A percentile compares a stretch with the other conserved stretches of the same genome.
Evolutionary conservation across 176 grass and related monocot genomes (phyloP).

Genomic region (Oryza australiensis): DNA sequence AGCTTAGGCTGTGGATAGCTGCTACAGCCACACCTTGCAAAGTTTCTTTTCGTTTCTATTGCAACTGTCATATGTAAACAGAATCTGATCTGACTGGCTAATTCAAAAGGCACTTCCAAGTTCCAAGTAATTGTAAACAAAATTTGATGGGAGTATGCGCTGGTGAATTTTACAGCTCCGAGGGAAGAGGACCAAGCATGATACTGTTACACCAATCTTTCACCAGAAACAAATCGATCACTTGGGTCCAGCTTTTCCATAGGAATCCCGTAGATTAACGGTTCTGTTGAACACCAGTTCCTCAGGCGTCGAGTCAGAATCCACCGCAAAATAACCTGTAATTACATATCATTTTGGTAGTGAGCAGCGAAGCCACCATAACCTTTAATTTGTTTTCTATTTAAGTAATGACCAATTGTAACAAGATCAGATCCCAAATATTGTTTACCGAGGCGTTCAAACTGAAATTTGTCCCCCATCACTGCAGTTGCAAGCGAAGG

Average conservation of each 20-base stretch:
- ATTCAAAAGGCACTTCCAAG: not conserved
- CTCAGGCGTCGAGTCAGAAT: slow-evolving; percentile 21
- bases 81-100: not conserved
- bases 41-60: not conserved
- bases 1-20: too few relatives aligned
- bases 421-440: not conserved
- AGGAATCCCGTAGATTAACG: slow-evolving; percentile 30
- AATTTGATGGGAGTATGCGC: not conserved
- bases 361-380: not conserved
- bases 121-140: not conserved
- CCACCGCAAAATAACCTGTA: slow-evolving; percentile 37
- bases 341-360: not conserved
- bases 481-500: slow-evolving; percentile 58
- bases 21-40: too few relatives aligned
- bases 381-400: not conserved
- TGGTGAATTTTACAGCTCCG: not conserved
- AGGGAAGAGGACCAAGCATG: not conserved
- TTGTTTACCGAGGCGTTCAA: slow-evolving; percentile 83
- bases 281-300: slow-evolving; percentile 26
- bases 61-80: not conserved
- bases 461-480: slow-evolving; percentile 88
- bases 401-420: too few relatives aligned
- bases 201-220: not conserved
- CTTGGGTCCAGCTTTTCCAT: slow-evolving; percentile 33
- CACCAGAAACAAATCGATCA: not conserved